These are phyloP conservation scores for Pythium brassicae DNA, from an alignment of 352 stramenopile species.

Conservation along the genomic window DNA sequence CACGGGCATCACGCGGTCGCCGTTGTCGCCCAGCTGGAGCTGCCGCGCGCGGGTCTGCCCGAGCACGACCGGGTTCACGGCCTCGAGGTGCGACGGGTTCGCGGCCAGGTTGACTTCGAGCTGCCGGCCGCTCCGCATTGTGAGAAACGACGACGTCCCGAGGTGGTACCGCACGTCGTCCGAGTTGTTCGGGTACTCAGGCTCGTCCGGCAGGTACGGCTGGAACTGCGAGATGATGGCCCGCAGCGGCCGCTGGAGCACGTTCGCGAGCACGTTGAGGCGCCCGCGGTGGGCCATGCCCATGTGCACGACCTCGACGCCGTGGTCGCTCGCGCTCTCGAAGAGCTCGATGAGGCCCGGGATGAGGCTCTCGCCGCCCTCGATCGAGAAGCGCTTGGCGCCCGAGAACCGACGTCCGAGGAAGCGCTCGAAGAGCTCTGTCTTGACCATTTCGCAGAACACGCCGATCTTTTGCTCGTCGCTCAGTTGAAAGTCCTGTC, in stretches of 20 bases:
- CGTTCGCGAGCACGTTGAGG: constrained; percentile 98
- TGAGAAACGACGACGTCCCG: constrained; percentile 67
- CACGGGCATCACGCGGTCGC: constrained; percentile 93
- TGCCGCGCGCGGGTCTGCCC: constrained; percentile 96
- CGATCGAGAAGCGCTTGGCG: constrained; percentile 98
- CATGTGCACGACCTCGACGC: constrained; percentile 97
- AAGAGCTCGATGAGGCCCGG: constrained; percentile 95
- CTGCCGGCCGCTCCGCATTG: constrained; percentile 56
- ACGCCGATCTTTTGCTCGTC: constrained; percentile 93
- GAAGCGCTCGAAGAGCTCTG: constrained; percentile 98
- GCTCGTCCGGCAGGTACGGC: constrained; percentile 79
- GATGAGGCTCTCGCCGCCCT: constrained; percentile 96
- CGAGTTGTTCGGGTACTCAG: constrained; percentile 84
- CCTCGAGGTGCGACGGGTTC: constrained; percentile 99
- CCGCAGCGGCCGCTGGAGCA: constrained; percentile 95
- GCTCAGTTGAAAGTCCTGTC: constrained; percentile 39
- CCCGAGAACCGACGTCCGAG: constrained; percentile 91
- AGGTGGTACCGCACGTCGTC: constrained; percentile 88
- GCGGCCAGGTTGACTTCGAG: constrained; percentile 90
- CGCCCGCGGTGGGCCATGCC: constrained; percentile 98
- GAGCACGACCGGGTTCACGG: constrained; percentile 96
- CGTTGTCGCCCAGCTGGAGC: constrained; percentile 68
- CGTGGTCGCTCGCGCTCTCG: constrained; percentile 92
- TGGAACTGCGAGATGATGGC: constrained; percentile 92
- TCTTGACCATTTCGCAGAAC: constrained; percentile 92